These are phyloP conservation scores for Phylloporus sp. DNA, from an alignment of 768 basidiomycete species.

Conservation along the genomic window DNA sequence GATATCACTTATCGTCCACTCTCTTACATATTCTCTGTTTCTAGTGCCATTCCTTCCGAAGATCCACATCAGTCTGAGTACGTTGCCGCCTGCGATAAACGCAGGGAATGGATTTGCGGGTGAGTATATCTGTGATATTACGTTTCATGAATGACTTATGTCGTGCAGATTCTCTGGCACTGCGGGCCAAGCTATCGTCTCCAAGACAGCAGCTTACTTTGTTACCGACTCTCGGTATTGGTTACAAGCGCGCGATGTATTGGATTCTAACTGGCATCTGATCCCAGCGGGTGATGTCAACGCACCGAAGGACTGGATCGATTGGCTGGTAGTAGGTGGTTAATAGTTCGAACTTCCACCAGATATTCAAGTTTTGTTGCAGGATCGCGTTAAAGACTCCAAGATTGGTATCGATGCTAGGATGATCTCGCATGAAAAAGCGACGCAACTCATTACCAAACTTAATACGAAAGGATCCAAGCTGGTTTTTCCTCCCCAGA, in stretches of 20 bases:
- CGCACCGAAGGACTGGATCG: conserved; percentile 70
- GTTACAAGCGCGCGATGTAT: conserved; percentile 66
- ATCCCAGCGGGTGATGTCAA: conserved; percentile 51
- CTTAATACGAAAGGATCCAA: conserved; percentile 54
- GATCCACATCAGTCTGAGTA: conserved; percentile 86
- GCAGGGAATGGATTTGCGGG: conserved; percentile 77
- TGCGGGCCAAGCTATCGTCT: conserved; percentile 69
- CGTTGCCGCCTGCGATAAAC: conserved; percentile 70
- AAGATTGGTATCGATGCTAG: conserved; percentile 83
- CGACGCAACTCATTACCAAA: conserved; percentile 53
- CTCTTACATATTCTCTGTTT: conserved; percentile 7
- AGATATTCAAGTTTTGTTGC: conserved; percentile 12
- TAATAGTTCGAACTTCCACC: background rate
- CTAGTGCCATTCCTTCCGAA: conserved; percentile 72
- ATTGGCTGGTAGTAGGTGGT: conserved; percentile 62
- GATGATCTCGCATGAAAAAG: conserved; percentile 74
- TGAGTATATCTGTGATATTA: conserved; percentile 38
- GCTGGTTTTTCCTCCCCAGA: conserved; percentile 77
- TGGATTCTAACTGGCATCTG: conserved; percentile 72
- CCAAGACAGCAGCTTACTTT: conserved; percentile 63
- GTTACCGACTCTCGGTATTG: conserved; percentile 83
- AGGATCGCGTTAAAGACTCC: conserved; percentile 39
- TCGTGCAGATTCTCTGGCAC: conserved; percentile 56
- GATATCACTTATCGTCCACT: background rate
- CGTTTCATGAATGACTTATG: conserved; percentile 14